These are phyloP conservation scores for Colletotrichum acutatum DNA, from an alignment of 2,329 filamentous ascomycete genomes.

Conservation along the genomic window DNA sequence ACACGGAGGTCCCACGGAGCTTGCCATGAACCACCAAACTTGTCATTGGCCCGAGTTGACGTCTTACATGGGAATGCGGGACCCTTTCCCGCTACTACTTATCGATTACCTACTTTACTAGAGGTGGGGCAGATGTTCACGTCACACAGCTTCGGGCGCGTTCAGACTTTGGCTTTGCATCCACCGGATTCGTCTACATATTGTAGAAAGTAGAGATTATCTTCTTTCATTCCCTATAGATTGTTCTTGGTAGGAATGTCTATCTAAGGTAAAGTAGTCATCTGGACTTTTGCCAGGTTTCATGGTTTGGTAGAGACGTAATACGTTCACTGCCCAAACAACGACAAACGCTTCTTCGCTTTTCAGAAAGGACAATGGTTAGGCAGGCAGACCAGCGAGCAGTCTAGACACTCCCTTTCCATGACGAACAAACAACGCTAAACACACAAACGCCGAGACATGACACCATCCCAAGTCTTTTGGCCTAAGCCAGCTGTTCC, in stretches of 20 bases:
- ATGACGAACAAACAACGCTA: conserved; percentile 23
- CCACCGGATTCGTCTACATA: neutral
- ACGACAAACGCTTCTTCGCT: conserved; percentile 1
- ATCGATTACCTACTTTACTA: conserved; percentile 9
- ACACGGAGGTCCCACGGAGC: conserved; percentile 15
- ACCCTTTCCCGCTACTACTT: conserved; percentile 7
- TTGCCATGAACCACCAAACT: neutral
- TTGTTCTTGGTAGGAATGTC: too few species aligned
- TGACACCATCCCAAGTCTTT: conserved; percentile 1
- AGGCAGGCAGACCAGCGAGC: neutral
- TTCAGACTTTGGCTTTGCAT: conserved; percentile 6
- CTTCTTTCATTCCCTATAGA: neutral
- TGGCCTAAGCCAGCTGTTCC: neutral
- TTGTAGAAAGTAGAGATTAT: neutral
- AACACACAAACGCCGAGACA: conserved; percentile 7
- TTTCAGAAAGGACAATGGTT: neutral
- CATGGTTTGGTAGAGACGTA: neutral
- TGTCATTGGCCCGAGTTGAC: neutral
- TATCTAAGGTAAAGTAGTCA: neutral
- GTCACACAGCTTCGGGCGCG: neutral
- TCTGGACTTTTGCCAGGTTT: neutral
- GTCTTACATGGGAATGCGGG: neutral
- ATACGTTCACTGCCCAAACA: neutral
- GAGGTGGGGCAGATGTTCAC: neutral
- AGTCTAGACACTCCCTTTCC: neutral